Conservation (phyloP, 2,329 filamentous ascomycete species). For the Fusarium nygamai region DNA sequence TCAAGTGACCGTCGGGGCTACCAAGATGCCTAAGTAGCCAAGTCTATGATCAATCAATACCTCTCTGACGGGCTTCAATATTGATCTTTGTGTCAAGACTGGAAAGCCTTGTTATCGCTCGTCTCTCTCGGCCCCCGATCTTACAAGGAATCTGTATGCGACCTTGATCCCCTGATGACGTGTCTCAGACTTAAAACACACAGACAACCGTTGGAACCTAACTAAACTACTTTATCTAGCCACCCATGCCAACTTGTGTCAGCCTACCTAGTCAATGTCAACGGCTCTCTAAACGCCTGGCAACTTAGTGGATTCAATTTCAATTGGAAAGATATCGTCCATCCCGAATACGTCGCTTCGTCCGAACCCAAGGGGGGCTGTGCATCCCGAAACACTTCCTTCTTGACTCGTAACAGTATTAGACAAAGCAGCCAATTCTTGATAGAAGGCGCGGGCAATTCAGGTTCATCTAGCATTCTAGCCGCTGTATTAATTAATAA, state of each 20-base stretch:
- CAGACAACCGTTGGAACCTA: constrained; percentile 28
- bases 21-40: background rate
- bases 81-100: background rate
- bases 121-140: background rate
- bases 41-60: background rate
- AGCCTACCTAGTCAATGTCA: background rate
- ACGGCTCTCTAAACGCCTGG: constrained; percentile 7
- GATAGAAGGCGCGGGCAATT: background rate
- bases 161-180: constrained; percentile 6
- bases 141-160: background rate
- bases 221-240: constrained; percentile 4
- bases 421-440: background rate
- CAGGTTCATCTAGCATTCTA: background rate
- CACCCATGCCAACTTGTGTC: background rate
- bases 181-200: constrained; percentile 29
- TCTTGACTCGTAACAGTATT: background rate
- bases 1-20: background rate
- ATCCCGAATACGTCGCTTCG: constrained; percentile 25
- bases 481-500: background rate
- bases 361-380: constrained; percentile 27
- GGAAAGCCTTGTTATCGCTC: background rate
- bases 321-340: background rate
- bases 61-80: background rate
- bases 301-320: background rate
- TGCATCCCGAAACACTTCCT: constrained; percentile 20